phyloP scores from a whole-genome alignment of 1,284 basidiomycete species.

The Macrocystidia cucumis region DNA sequence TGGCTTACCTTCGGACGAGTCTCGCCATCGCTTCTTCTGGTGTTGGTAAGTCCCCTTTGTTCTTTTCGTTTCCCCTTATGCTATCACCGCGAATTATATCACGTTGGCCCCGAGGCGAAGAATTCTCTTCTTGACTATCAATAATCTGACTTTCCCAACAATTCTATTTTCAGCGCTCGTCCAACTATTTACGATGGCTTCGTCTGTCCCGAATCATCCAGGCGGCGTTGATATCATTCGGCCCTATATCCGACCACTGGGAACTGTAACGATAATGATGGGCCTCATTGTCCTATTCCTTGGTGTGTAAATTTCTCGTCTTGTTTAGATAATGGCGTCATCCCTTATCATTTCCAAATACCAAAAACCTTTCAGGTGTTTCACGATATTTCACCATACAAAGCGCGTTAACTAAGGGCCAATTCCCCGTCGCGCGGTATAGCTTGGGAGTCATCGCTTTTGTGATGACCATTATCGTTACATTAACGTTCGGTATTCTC shows the following conservation, averaged over 20 bases:
- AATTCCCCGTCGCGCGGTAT: conserved; percentile 48
- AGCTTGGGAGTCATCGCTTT: conserved; percentile 36
- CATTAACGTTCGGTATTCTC: conserved; percentile 43
- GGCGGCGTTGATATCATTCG: conserved; percentile 19
- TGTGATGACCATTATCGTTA: conserved; percentile 33
- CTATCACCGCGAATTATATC: too few relatives aligned
- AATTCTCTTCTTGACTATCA: neutral
- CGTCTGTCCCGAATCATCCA: conserved; percentile 12
- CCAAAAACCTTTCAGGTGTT: conserved; percentile 29
- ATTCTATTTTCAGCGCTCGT: conserved; percentile 40
- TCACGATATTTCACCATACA: conserved; percentile 51
- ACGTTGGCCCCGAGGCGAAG: neutral
- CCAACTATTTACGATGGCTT: conserved; percentile 46
- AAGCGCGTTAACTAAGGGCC: conserved; percentile 40
- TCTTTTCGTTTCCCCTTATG: conserved; percentile 5
- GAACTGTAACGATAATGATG: conserved; percentile 41
- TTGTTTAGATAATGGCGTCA: neutral
- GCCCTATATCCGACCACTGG: conserved; percentile 44
- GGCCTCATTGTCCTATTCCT: conserved; percentile 43
- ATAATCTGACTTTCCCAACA: too few relatives aligned
- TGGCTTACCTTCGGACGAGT: conserved; percentile 53
- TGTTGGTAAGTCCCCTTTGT: conserved; percentile 34
- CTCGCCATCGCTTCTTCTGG: conserved; percentile 49
- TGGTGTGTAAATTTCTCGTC: conserved; percentile 24
- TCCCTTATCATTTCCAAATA: too few relatives aligned